Conservation (phyloP, 345 rosid genomes). For the Zanthoxylum bungeanum region DNA sequence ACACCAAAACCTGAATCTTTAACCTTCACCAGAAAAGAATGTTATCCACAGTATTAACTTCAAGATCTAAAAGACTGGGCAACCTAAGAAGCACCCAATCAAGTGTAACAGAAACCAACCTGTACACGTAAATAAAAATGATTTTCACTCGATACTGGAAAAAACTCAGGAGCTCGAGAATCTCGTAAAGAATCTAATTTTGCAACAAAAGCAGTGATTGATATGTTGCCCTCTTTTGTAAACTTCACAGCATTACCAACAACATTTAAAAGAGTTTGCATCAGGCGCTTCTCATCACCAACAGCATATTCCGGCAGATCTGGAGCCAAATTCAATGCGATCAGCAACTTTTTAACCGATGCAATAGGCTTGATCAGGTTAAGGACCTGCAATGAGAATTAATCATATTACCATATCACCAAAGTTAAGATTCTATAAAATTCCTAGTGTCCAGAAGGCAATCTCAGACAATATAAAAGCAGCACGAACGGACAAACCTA, state of each 20-base stretch:
- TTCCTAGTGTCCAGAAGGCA: conserved; percentile 5
- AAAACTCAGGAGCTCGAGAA: conserved; percentile 62
- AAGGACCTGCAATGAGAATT: conserved; percentile 57
- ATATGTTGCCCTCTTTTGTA: conserved; percentile 80
- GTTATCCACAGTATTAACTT: conserved; percentile 6
- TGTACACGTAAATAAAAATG: conserved; percentile 85
- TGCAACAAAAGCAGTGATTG: conserved; percentile 69
- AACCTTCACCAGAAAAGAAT: conserved; percentile 49
- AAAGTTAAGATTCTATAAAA: neutral
- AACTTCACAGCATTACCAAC: conserved; percentile 97
- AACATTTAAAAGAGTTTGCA: conserved; percentile 81
- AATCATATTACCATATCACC: conserved; percentile 4
- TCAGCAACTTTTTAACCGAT: conserved; percentile 68
- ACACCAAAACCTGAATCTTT: conserved; percentile 89
- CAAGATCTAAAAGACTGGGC: neutral
- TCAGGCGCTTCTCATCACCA: conserved; percentile 92
- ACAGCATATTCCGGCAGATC: conserved; percentile 84
- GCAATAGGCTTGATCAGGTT: conserved; percentile 90
- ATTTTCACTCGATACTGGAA: conserved; percentile 58
- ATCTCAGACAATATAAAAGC: neutral
- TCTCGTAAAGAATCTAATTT: conserved; percentile 65
- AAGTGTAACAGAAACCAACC: conserved; percentile 44
- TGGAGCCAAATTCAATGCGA: conserved; percentile 69
- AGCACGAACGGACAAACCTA: conserved; percentile 15
- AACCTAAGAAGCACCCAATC: neutral